phyloP scores from a whole-genome alignment of 2,329 filamentous ascomycete genomes.

The Fusarium guadeloupense region DNA sequence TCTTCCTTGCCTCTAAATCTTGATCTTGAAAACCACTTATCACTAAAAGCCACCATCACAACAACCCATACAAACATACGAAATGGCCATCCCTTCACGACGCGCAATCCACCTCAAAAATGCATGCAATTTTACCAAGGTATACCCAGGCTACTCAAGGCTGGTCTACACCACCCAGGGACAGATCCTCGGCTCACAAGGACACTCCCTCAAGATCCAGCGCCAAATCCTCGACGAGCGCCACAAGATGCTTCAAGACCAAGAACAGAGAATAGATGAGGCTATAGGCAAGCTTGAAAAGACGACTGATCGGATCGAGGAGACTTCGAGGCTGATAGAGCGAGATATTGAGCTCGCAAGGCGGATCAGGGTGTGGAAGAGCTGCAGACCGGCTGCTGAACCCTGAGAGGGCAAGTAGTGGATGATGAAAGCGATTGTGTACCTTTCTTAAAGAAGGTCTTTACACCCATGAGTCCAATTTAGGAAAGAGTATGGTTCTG shows the following conservation, averaged over 20 bases:
- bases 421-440: too few species aligned
- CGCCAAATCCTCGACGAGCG: background rate
- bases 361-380: background rate
- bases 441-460: too few species aligned
- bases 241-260: background rate
- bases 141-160: background rate
- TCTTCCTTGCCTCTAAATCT: background rate
- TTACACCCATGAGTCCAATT: too few species aligned
- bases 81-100: background rate
- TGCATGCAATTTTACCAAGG: too few species aligned
- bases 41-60: background rate
- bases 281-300: background rate
- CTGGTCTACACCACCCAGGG: background rate
- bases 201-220: background rate
- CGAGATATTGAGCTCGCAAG: background rate
- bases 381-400: background rate
- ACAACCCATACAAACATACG: background rate
- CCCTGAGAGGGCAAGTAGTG: too few species aligned
- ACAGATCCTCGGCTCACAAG: background rate
- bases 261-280: background rate
- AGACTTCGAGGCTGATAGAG: background rate
- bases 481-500: too few species aligned
- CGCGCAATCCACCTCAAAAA: background rate
- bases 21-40: background rate
- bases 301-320: background rate